Percentiles rank a stretch among this genome's conserved stretches.
These are phyloP conservation scores for Immersiporthe knoxdaviesiana DNA, from an alignment of 2,329 filamentous ascomycete genomes.

Conservation along the genomic window DNA sequence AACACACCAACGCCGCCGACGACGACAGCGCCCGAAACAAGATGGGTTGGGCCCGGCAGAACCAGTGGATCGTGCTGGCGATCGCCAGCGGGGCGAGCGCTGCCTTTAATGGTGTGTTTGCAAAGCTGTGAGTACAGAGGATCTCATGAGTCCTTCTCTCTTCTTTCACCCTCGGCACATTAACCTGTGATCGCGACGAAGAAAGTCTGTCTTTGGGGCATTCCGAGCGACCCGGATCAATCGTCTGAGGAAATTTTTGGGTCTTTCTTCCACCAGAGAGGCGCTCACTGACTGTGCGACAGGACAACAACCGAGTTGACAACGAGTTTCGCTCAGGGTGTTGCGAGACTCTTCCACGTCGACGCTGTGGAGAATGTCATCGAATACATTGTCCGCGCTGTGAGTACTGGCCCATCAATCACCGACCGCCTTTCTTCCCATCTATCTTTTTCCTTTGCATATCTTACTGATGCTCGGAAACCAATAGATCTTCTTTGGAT, in stretches of 20 bases:
- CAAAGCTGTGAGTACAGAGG: slow-evolving; percentile 70
- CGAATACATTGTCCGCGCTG: slow-evolving; percentile 53
- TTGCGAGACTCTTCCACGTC: slow-evolving; percentile 51
- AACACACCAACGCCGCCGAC: neutral
- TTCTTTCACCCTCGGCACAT: neutral
- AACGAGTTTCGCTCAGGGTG: slow-evolving; percentile 47
- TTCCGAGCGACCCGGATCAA: neutral
- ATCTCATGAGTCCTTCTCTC: neutral
- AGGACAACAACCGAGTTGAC: slow-evolving; percentile 63
- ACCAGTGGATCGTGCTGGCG: slow-evolving; percentile 69
- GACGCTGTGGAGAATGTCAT: slow-evolving; percentile 45
- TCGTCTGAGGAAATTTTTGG: neutral
- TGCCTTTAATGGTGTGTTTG: slow-evolving; percentile 81
- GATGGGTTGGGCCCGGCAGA: slow-evolving; percentile 38
- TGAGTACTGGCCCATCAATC: slow-evolving; percentile 41
- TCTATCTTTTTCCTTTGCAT: neutral
- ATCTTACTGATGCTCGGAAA: slow-evolving; percentile 9
- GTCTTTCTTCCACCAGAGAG: neutral
- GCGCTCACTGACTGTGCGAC: slow-evolving; percentile 4
- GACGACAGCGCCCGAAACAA: slow-evolving; percentile 20
- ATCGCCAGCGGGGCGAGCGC: slow-evolving; percentile 77
- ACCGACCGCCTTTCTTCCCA: neutral
- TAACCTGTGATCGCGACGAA: neutral
- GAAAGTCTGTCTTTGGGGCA: neutral
- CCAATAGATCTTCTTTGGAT: slow-evolving; percentile 72